Evolutionary conservation across 495 filamentous ascomycete genomes (phyloP), one percentile per base, ranked within the genome.

Genomic region (Cladorrhinum samala): DNA sequence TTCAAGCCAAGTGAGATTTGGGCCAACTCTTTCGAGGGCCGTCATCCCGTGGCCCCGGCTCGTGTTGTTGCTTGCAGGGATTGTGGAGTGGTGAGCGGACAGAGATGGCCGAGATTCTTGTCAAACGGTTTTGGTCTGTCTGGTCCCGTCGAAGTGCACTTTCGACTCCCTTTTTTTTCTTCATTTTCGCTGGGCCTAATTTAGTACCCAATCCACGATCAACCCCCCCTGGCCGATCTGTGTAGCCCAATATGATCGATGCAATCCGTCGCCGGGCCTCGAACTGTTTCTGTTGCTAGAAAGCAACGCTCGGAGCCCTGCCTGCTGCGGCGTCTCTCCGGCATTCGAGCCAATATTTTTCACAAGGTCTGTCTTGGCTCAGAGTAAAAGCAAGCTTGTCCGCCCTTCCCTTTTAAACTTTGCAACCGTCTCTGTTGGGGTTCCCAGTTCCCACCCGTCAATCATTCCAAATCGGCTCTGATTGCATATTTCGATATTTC

Each of bases 41-140:
- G 54, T 51, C 46, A 55, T 45, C 21, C 53, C 53, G 51, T 41
- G 8, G 46, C 46, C 39, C 37, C 16, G 20, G 36, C 18, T 39
- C 25, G 17, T 50, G n/a, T 16, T 37, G 17, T 16, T 6, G 5
- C 8, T 27, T 33, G 27, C 27, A 33, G 27, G 27, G 27, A 11
- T 33, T 5, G 11, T 5, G 11, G 11, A 11, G 5, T 33, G 27
- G 27, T 33, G 27, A 11, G 27, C 11, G 5, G 27, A 11, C 5
- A 33, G 27, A 33, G 27, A 33, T 33, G 6, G 27, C 27, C 27
- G 27, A 33, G 27, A 33, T 33, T 11, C 27, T 11, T 33, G 11
- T 33, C 27, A 33, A 33, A 33, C 27, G 27, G 27, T 33, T 11
- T n/a, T n/a, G n/a, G n/a, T n/a, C n/a, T n/a, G n/a, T n/a, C n/a